Percentiles rank a stretch among this genome's conserved stretches.
These are phyloP conservation scores for Colletotrichum australisinense DNA, from an alignment of 2,329 filamentous ascomycete genomes.

Conservation along the genomic window DNA sequence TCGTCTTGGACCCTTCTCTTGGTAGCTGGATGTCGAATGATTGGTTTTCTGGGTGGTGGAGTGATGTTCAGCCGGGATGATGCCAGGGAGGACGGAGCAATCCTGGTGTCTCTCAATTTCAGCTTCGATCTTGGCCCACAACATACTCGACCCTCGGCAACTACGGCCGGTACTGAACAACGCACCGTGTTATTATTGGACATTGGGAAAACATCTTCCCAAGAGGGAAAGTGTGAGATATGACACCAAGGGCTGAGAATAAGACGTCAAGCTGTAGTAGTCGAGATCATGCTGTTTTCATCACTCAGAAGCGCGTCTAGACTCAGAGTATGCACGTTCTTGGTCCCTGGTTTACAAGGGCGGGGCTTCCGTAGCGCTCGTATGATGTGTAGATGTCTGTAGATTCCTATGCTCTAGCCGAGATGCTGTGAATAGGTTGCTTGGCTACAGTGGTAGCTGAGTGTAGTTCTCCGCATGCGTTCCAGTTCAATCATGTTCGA, in stretches of 20 bases:
- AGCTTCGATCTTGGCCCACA: neutral
- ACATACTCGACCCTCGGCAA: neutral
- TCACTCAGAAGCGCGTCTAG: neutral
- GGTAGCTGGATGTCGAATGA: neutral
- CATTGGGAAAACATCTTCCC: neutral
- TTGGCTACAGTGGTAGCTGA: neutral
- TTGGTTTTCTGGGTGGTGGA: neutral
- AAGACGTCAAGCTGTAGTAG: neutral
- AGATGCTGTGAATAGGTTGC: neutral
- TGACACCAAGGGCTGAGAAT: neutral
- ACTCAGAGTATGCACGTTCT: neutral
- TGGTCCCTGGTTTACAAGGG: neutral
- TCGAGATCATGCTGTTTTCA: neutral
- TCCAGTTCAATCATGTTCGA: neutral
- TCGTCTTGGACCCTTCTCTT: neutral
- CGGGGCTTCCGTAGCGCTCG: neutral
- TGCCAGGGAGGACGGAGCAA: neutral
- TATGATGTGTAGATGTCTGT: neutral
- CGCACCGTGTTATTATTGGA: neutral
- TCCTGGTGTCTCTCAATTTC: neutral
- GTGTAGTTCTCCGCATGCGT: neutral
- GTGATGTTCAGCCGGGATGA: neutral
- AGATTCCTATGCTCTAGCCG: neutral
- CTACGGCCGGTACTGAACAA: neutral
- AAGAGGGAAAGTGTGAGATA: neutral